Evolutionary conservation across 2,329 filamentous ascomycete species (phyloP).

Genomic region (Penicillium sp.): DNA sequence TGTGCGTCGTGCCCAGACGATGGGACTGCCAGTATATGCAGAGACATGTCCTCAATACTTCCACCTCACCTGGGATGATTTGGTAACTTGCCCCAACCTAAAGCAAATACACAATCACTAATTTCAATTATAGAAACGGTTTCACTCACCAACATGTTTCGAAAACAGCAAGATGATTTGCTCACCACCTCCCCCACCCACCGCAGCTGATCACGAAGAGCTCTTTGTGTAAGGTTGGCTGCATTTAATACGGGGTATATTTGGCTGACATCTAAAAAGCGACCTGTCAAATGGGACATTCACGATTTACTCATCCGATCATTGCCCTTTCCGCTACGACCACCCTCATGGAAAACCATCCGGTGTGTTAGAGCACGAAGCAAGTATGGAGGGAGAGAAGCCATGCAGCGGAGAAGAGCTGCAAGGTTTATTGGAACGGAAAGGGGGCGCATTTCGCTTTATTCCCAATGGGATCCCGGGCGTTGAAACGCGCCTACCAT

Average conservation of each 20-base stretch:
- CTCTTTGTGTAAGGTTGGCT: neutral
- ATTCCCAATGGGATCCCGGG: neutral
- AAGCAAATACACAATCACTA: too few species aligned
- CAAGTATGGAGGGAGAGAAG: neutral
- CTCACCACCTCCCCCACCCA: too few species aligned
- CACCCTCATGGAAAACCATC: neutral
- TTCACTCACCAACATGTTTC: too few species aligned
- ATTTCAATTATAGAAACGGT: too few species aligned
- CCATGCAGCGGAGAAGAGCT: neutral
- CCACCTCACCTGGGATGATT: too few species aligned
- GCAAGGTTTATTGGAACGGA: neutral
- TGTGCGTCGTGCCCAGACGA: too few species aligned
- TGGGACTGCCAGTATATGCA: too few species aligned
- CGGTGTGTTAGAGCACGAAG: neutral
- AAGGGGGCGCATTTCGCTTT: neutral
- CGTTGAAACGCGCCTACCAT: neutral
- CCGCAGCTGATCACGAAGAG: neutral
- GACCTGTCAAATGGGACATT: neutral
- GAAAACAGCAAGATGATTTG: too few species aligned
- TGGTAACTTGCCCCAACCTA: too few species aligned
- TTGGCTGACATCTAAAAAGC: neutral
- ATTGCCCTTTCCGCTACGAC: neutral
- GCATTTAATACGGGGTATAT: neutral
- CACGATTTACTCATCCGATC: neutral
- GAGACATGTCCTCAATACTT: too few species aligned